Conservation (phyloP, 495 filamentous ascomycete species). For the Lichenothelia convexa region DNA sequence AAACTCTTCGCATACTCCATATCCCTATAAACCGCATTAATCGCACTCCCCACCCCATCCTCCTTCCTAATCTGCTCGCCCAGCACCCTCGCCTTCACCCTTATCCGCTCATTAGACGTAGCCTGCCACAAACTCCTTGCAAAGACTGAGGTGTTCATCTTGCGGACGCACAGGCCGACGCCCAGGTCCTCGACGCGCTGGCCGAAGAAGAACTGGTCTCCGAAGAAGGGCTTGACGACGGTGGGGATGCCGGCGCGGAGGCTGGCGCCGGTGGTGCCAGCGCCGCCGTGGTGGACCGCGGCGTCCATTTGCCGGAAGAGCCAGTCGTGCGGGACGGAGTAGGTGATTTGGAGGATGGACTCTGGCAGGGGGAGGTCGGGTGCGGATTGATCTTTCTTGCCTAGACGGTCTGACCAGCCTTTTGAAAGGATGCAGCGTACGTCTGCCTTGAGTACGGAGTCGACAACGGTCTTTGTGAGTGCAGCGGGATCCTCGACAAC, state of each 20-base stretch:
- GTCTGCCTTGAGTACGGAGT: constrained; percentile 78
- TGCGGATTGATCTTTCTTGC: constrained; percentile 29
- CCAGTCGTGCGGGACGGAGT: constrained; percentile 94
- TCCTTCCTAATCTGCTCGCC: constrained; percentile 88
- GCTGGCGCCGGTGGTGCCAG: constrained; percentile 89
- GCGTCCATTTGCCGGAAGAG: constrained; percentile 88
- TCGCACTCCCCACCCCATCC: constrained; percentile 70
- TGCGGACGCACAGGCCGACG: constrained; percentile 78
- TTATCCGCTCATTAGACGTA: constrained; percentile 75
- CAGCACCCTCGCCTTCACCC: constrained; percentile 60
- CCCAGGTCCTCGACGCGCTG: constrained; percentile 77
- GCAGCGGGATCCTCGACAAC: constrained; percentile 81
- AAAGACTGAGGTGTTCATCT: constrained; percentile 67
- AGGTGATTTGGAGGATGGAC: constrained; percentile 72
- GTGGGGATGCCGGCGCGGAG: constrained; percentile 83
- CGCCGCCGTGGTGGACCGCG: constrained; percentile 84
- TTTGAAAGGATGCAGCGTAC: constrained; percentile 92
- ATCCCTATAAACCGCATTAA: constrained; percentile 87
- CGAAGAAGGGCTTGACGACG: constrained; percentile 92
- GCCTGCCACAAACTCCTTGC: constrained; percentile 81
- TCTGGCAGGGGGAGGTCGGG: constrained; percentile 52
- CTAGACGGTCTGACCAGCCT: constrained; percentile 92
- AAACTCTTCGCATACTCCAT: constrained; percentile 87
- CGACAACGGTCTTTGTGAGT: constrained; percentile 74
- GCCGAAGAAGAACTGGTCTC: constrained; percentile 94